Conservation (phyloP, 768 basidiomycete genomes). For the Nidularia pulvinata region DNA sequence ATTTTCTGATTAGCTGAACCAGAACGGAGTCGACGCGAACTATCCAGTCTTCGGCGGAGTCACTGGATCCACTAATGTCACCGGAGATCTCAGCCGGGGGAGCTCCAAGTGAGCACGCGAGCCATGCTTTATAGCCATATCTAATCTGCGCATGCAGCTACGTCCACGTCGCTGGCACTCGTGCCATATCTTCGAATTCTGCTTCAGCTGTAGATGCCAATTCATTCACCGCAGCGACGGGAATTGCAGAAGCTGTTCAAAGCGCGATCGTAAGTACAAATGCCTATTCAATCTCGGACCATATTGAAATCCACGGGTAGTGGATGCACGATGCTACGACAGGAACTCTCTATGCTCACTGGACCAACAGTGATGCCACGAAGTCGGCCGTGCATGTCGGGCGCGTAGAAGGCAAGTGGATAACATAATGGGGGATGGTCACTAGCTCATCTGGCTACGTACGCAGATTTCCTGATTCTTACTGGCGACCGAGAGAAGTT, state of each 20-base stretch:
- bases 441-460: not conserved
- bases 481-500: not conserved
- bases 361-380: not conserved
- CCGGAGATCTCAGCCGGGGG: not conserved
- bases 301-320: not conserved
- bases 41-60: constrained; percentile 10
- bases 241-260: constrained; percentile 2
- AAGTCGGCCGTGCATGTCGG: not conserved
- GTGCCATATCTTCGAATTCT: not conserved
- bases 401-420: not conserved
- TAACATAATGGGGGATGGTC: not conserved
- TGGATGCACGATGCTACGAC: not conserved
- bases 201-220: constrained; percentile 1
- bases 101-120: not conserved
- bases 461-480: not conserved
- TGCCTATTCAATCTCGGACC: not conserved
- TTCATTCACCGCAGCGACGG: constrained; percentile 6
- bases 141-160: not conserved
- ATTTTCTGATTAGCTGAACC: not conserved
- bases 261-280: constrained; percentile 7
- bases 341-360: not conserved
- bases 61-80: constrained; percentile 4
- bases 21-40: constrained; percentile 11
- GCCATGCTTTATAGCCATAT: not conserved
- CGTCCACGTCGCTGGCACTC: not conserved